Evolutionary conservation across 306 rosid species (phyloP), one percentile per base, ranked within the genome.

Genomic region (Rosa chinensis): DNA sequence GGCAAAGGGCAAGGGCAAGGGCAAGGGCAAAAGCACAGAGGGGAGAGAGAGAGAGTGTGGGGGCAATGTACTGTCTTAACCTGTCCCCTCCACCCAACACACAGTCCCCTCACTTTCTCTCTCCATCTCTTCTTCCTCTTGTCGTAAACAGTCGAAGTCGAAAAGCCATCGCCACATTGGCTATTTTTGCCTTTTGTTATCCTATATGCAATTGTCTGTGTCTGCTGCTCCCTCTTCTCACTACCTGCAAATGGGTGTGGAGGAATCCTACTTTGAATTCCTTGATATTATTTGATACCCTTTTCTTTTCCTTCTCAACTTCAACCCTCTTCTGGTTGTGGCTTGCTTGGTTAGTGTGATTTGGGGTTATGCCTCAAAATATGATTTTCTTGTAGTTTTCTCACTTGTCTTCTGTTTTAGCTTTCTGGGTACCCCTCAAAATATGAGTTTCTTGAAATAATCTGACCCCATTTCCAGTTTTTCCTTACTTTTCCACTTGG

Each of bases 71-170:
- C 91, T 88, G 91, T 85, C 92, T 83, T 85, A 56, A 87, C 86
- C 81, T 90, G 94, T 91, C 92, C 97, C 90, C 98, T 85, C 93
- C 97, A 85, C 97, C 91, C 94, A 86, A 85, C 90, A 85, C 90
- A 89, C 96, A 86, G 79, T 66, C 32, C 37, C 48, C 72, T 53
- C 72, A 35, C 71, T 13, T 35, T 69, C 77, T 56, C 48, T n/a
- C 78, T 82, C 58, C 21, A 56, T 56, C 62, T 56, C 62, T 58
- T n/a, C 32, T n/a, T 56, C 63, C 73, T 76, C 76, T 81, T 90
- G 87, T 84, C 81, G 47, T 32, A 32, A 77, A 52, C 80, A 77
- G 85, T 85, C 87, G 45, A 81, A 85, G 81, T 84, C 89, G 84
- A 87, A 88, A 89, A 87, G 94, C 82, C 91, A 83, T 87, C 81